A percentile compares a stretch with the other conserved stretches of the same genome.
Conservation (phyloP, 2,329 filamentous ascomycete species). For the Phialophora chinensis region DNA sequence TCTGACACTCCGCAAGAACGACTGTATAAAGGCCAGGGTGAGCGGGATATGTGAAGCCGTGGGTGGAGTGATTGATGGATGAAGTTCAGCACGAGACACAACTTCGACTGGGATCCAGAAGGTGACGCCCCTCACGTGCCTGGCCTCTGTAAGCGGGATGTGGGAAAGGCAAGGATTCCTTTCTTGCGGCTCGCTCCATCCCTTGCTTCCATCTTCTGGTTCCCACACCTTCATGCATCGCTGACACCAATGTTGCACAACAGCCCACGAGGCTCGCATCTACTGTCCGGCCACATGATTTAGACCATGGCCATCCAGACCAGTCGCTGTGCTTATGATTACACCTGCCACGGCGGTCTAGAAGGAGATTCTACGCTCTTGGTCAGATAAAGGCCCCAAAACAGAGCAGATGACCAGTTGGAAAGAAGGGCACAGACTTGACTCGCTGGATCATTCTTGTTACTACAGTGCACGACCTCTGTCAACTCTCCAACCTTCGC, state of each 20-base stretch:
- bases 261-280: background rate
- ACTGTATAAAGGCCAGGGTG: background rate
- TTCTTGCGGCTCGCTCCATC: slow-evolving; percentile 1
- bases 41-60: background rate
- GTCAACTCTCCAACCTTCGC: slow-evolving; percentile 1
- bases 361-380: background rate
- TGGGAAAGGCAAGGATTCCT: no score
- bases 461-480: background rate
- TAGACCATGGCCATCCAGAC: background rate
- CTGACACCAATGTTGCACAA: slow-evolving; percentile 1
- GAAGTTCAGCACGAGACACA: background rate
- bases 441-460: background rate
- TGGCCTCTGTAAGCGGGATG: background rate
- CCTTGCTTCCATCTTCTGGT: background rate
- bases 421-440: background rate
- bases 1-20: background rate
- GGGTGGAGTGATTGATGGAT: background rate
- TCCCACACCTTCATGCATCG: slow-evolving; percentile 9
- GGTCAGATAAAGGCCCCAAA: background rate
- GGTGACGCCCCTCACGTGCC: slow-evolving; percentile 2
- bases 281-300: background rate
- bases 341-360: background rate
- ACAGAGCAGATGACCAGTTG: background rate
- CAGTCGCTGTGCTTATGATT: background rate
- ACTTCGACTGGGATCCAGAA: background rate